Conservation (phyloP, 768 basidiomycete genomes). For the Strobilomyces dryophilus region DNA sequence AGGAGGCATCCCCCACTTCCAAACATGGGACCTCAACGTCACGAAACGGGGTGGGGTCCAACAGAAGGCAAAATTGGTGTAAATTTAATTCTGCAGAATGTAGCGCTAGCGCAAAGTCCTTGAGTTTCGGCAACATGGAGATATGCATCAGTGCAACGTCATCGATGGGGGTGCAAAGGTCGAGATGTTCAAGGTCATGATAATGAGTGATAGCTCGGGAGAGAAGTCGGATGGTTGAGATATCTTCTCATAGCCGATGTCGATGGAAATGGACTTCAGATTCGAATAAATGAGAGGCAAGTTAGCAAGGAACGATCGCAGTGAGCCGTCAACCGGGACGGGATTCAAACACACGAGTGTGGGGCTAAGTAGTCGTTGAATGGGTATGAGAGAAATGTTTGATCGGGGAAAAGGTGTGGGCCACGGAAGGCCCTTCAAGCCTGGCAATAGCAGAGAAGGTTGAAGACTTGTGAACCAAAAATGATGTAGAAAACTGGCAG, state of each 20-base stretch:
- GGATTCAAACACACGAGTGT: background rate
- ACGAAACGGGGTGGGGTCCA: background rate
- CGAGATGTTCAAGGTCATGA: background rate
- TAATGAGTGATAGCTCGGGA: background rate
- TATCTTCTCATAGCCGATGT: background rate
- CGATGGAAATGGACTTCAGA: background rate
- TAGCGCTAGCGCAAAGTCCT: background rate
- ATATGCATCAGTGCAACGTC: background rate
- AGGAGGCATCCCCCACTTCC: background rate
- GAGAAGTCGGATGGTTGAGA: background rate
- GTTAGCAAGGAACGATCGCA: background rate
- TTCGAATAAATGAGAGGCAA: background rate
- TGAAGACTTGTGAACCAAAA: background rate
- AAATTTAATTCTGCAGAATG: background rate
- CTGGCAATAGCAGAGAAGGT: background rate
- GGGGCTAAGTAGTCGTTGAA: background rate
- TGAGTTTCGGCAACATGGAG: background rate
- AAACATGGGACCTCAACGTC: background rate
- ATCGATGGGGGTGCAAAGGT: background rate
- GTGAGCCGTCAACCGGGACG: background rate
- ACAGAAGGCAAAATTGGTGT: background rate
- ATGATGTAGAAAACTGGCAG: background rate
- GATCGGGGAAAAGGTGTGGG: background rate
- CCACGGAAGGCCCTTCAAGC: slow-evolving; percentile 2
- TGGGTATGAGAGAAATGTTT: background rate